phyloP scores from a whole-genome alignment of 306 rosid species.

The Lathyrus tuberosus region DNA sequence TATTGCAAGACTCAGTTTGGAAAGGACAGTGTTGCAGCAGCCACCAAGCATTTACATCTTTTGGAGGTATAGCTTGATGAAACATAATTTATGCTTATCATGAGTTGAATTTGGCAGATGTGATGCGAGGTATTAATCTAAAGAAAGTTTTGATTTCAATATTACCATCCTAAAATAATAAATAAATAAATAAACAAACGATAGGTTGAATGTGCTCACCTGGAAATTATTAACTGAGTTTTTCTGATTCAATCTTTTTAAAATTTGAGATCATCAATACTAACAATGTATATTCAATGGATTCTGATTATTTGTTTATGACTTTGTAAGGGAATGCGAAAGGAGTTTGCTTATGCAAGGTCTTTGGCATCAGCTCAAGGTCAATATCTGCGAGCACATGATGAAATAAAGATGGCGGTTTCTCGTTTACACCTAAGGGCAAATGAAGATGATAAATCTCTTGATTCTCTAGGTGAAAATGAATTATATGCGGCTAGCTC shows the following conservation, averaged over 20 bases:
- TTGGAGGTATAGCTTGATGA: slow-evolving; percentile 66
- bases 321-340: slow-evolving; percentile 76
- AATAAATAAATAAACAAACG: neutral
- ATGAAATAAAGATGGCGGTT: slow-evolving; percentile 91
- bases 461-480: slow-evolving; percentile 67
- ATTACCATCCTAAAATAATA: slow-evolving; percentile 1
- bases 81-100: slow-evolving; percentile 20
- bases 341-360: slow-evolving; percentile 91
- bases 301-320: slow-evolving; percentile 35
- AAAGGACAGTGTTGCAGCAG: slow-evolving; percentile 62
- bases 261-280: slow-evolving; percentile 23
- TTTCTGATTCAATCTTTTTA: slow-evolving; percentile 4
- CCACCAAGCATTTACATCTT: slow-evolving; percentile 70
- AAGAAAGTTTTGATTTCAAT: slow-evolving; percentile 8
- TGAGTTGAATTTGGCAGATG: slow-evolving; percentile 33
- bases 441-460: slow-evolving; percentile 71
- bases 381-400: slow-evolving; percentile 88
- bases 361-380: slow-evolving; percentile 91
- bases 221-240: slow-evolving; percentile 9
- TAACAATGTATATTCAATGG: slow-evolving; percentile 14
- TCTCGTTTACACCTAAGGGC: slow-evolving; percentile 67
- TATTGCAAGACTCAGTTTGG: slow-evolving; percentile 78
- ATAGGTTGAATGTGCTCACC: slow-evolving; percentile 29
- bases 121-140: slow-evolving; percentile 24
- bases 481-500: slow-evolving; percentile 74